Percentiles rank a stretch among this genome's conserved stretches.
These are phyloP conservation scores for Apiotrichum sp. DNA, from an alignment of 1,284 basidiomycete species.

Conservation along the genomic window DNA sequence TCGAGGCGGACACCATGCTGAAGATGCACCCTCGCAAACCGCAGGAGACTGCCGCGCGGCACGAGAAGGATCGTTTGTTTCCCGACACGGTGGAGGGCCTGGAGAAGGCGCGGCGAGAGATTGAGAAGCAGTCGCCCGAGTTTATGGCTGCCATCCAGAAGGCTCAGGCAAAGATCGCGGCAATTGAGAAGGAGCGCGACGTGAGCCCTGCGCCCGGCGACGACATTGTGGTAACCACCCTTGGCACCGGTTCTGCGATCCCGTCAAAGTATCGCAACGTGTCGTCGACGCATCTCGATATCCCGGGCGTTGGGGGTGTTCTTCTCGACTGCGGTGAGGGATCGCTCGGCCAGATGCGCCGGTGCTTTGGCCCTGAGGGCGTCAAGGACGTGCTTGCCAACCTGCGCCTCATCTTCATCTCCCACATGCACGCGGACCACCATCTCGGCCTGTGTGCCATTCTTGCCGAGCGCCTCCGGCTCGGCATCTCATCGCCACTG, in stretches of 20 bases:
- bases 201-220: slow-evolving; percentile 50
- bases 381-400: slow-evolving; percentile 56
- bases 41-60: slow-evolving; percentile 11
- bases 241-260: slow-evolving; percentile 83
- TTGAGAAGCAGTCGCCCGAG: slow-evolving; percentile 18
- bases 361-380: slow-evolving; percentile 64
- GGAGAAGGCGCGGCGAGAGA: slow-evolving; percentile 11
- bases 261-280: slow-evolving; percentile 83
- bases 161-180: slow-evolving; percentile 19
- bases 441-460: slow-evolving; percentile 76
- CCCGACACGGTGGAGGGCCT: slow-evolving; percentile 21
- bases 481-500: slow-evolving; percentile 44
- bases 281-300: slow-evolving; percentile 64
- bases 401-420: slow-evolving; percentile 74
- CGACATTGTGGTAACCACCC: slow-evolving; percentile 64
- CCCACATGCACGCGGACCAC: slow-evolving; percentile 90
- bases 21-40: slow-evolving; percentile 30
- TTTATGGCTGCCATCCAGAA: slow-evolving; percentile 15
- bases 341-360: slow-evolving; percentile 78
- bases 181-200: slow-evolving; percentile 3
- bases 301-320: slow-evolving; percentile 63
- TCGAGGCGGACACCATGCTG: slow-evolving; percentile 52
- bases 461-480: slow-evolving; percentile 60
- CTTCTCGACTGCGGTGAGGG: slow-evolving; percentile 89
- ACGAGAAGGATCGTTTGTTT: slow-evolving; percentile 26